Conservation (phyloP, 176 grass and related monocot genomes). For the Eleusine indica region DNA sequence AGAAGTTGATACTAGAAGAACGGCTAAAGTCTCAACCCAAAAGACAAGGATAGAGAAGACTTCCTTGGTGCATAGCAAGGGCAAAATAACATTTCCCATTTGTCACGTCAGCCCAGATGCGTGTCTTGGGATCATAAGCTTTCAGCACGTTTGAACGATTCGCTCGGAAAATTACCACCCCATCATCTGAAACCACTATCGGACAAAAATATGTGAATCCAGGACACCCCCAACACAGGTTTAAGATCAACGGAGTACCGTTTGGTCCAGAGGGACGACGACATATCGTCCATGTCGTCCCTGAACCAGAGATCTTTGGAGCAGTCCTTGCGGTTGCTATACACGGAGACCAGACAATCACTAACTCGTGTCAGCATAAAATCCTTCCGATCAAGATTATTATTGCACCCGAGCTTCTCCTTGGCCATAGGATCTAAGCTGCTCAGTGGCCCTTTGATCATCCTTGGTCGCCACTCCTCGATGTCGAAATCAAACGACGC, state of each 20-base stretch:
- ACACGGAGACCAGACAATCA: neutral
- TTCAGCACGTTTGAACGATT: neutral
- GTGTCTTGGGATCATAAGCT: neutral
- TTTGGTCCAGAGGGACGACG: neutral
- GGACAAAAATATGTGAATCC: neutral
- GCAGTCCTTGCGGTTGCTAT: neutral
- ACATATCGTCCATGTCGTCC: neutral
- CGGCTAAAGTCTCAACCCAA: too few relatives aligned
- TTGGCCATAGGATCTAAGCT: neutral
- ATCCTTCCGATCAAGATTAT: neutral
- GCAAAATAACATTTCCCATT: too few relatives aligned
- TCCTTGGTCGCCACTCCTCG: neutral
- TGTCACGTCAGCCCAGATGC: neutral
- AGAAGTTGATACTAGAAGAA: too few relatives aligned
- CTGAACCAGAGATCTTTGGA: neutral
- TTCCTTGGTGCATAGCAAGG: too few relatives aligned
- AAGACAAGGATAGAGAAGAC: too few relatives aligned
- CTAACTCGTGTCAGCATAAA: neutral
- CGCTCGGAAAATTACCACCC: neutral
- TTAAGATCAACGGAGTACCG: neutral
- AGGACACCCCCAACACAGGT: neutral
- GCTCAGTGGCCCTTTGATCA: neutral
- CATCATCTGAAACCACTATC: neutral
- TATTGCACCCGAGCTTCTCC: neutral
- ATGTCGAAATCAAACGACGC: neutral